phyloP scores from a whole-genome alignment of 768 basidiomycete genomes.

The Pulveroboletus frians region DNA sequence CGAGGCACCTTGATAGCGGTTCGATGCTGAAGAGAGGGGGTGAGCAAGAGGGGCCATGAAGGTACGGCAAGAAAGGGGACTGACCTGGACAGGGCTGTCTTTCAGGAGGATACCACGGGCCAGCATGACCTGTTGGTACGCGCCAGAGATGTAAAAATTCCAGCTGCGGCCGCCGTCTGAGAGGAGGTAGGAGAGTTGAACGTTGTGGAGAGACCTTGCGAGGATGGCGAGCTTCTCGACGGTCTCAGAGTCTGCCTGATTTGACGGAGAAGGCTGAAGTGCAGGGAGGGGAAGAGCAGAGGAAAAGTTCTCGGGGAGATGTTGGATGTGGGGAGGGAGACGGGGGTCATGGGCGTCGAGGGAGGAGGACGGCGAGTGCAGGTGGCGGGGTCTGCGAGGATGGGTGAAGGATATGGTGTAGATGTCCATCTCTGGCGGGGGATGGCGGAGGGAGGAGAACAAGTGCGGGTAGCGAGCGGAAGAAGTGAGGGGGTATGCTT shows the following conservation, averaged over 20 bases:
- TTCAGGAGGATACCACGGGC: slow-evolving; percentile 86
- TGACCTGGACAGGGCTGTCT: slow-evolving; percentile 81
- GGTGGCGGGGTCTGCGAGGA: slow-evolving; percentile 74
- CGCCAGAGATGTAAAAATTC: slow-evolving; percentile 89
- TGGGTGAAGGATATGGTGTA: slow-evolving; percentile 94
- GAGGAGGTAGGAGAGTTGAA: slow-evolving; percentile 74
- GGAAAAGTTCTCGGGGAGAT: slow-evolving; percentile 29
- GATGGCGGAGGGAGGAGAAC: neutral
- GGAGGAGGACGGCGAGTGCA: slow-evolving; percentile 52
- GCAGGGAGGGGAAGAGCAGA: slow-evolving; percentile 38
- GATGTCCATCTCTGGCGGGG: slow-evolving; percentile 63
- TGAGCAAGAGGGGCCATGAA: slow-evolving; percentile 12
- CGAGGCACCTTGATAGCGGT: slow-evolving; percentile 86
- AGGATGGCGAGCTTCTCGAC: slow-evolving; percentile 76
- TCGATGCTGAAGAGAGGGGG: slow-evolving; percentile 52
- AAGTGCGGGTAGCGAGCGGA: slow-evolving; percentile 2
- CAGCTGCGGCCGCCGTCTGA: slow-evolving; percentile 64
- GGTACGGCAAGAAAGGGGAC: slow-evolving; percentile 11
- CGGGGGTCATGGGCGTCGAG: slow-evolving; percentile 58
- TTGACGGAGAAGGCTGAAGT: slow-evolving; percentile 26
- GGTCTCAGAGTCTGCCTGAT: slow-evolving; percentile 59
- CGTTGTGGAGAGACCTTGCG: slow-evolving; percentile 75
- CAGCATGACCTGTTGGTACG: slow-evolving; percentile 89
- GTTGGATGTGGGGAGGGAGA: slow-evolving; percentile 36
- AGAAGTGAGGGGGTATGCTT: slow-evolving; percentile 17